Conservation (phyloP, 2,329 filamentous ascomycete genomes). For the Scleromitrula shiraiana region DNA sequence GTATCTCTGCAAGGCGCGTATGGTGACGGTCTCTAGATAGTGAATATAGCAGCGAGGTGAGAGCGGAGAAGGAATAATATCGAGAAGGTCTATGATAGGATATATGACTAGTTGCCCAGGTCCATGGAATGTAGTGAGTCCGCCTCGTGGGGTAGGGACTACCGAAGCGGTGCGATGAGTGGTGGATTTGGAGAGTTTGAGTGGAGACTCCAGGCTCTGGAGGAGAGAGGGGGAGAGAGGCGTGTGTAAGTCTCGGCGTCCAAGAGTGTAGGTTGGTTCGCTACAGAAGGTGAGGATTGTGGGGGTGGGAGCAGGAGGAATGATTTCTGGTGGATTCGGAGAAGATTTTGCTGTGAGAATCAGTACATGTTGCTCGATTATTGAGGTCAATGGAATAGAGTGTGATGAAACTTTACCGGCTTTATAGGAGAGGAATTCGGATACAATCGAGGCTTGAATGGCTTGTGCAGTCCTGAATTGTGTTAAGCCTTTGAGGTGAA, state of each 20-base stretch:
- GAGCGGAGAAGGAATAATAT: conserved; percentile 34
- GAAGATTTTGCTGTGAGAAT: background rate
- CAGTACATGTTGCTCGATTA: background rate
- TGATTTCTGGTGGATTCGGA: background rate
- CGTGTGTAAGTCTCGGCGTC: conserved; percentile 61
- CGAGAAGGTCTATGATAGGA: conserved; percentile 73
- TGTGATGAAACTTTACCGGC: conserved; percentile 19
- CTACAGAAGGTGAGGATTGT: conserved; percentile 78
- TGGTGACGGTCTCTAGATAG: conserved; percentile 69
- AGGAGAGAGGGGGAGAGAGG: conserved; percentile 40
- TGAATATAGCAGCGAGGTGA: conserved; percentile 70
- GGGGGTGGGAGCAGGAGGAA: conserved; percentile 44
- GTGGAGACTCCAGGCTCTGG: conserved; percentile 31
- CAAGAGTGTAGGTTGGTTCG: conserved; percentile 78
- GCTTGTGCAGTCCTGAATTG: conserved; percentile 46
- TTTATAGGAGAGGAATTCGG: conserved; percentile 53
- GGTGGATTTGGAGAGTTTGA: background rate
- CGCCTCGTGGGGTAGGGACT: conserved; percentile 56
- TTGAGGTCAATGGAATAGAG: conserved; percentile 34
- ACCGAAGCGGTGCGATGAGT: conserved; percentile 14
- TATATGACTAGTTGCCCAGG: conserved; percentile 92
- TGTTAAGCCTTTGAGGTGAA: conserved; percentile 47
- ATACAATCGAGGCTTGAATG: conserved; percentile 50
- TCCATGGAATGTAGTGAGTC: conserved; percentile 90
- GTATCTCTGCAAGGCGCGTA: conserved; percentile 53